Conservation (phyloP, 805 yeast genomes). For the Yamadazyma takamatsuzukensis region DNA sequence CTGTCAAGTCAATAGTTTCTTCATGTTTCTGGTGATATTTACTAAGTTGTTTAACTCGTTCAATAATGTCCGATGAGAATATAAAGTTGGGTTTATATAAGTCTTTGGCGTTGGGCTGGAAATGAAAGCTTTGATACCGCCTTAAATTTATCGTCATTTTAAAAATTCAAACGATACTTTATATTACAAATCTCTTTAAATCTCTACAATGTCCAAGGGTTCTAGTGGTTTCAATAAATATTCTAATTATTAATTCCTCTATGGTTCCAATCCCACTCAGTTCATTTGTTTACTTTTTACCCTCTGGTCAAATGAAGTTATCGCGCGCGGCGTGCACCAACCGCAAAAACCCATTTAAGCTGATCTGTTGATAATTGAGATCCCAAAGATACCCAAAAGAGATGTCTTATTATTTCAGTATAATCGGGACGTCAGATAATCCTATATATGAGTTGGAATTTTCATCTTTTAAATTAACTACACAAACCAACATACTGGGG, state of each 20-base stretch:
- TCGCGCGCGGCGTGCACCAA: too few species aligned
- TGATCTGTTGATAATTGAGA: too few species aligned
- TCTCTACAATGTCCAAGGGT: too few species aligned
- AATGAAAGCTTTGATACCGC: conserved; percentile 12
- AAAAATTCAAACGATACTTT: too few species aligned
- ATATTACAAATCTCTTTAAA: too few species aligned
- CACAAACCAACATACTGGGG: conserved; percentile 37
- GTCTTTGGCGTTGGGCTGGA: conserved; percentile 18
- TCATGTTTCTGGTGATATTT: conserved; percentile 4
- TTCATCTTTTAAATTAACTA: conserved; percentile 52
- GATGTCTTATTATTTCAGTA: conserved; percentile 85
- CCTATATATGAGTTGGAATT: conserved; percentile 88
- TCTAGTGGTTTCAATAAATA: too few species aligned
- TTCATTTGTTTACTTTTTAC: too few species aligned
- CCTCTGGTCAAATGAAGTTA: too few species aligned
- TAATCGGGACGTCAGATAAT: conserved; percentile 80
- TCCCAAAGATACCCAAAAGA: conserved; percentile 9
- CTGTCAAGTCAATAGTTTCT: conserved; percentile 7
- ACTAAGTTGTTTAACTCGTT: conserved; percentile 14
- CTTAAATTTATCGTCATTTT: conserved; percentile 13
- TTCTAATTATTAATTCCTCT: too few species aligned
- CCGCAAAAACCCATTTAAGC: too few species aligned
- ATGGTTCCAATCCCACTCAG: too few species aligned
- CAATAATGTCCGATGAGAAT: conserved; percentile 33
- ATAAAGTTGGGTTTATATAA: conserved; percentile 35